A percentile compares a stretch with the other conserved stretches of the same genome.
These are phyloP conservation scores for Pythium folliculosum DNA, from an alignment of 352 stramenopile species.

Conservation along the genomic window DNA sequence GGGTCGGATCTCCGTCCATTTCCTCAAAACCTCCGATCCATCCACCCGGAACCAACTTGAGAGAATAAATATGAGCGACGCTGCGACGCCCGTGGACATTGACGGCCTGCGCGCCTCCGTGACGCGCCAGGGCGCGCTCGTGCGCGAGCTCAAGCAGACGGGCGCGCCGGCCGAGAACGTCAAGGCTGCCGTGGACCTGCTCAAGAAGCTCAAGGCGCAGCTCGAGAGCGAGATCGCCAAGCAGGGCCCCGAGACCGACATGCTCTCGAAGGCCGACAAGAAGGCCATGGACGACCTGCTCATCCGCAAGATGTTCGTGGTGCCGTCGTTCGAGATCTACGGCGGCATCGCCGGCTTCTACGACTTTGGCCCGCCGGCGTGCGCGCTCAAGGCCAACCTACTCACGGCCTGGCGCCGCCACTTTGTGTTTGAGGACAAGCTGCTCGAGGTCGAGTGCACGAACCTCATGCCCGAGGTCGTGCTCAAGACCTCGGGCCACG, in stretches of 20 bases:
- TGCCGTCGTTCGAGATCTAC: conserved; percentile 99
- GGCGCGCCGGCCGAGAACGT: conserved; percentile 83
- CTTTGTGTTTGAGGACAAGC: conserved; percentile 98
- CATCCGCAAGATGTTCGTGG: conserved; percentile 99
- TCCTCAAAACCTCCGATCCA: neutral
- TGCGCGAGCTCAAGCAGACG: conserved; percentile 98
- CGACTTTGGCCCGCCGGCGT: conserved; percentile 97
- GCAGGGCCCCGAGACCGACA: conserved; percentile 61
- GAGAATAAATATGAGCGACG: conserved; percentile 20
- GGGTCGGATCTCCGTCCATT: neutral
- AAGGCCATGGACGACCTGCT: conserved; percentile 97
- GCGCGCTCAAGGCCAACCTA: conserved; percentile 96
- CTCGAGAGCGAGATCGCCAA: conserved; percentile 81
- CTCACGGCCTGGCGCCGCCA: conserved; percentile 96
- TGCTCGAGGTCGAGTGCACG: conserved; percentile 99
- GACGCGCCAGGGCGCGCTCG: conserved; percentile 93
- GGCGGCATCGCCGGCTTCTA: conserved; percentile 98
- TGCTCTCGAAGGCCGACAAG: conserved; percentile 77
- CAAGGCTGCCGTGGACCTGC: conserved; percentile 90
- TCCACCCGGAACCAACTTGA: neutral
- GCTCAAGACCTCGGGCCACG: conserved; percentile 98
- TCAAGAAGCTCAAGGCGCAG: conserved; percentile 94
- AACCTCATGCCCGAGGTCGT: conserved; percentile 98
- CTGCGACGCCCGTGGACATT: conserved; percentile 73
- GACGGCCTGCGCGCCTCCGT: conserved; percentile 94